Conservation (phyloP, 495 filamentous ascomycete genomes). For the Halenospora varia region DNA sequence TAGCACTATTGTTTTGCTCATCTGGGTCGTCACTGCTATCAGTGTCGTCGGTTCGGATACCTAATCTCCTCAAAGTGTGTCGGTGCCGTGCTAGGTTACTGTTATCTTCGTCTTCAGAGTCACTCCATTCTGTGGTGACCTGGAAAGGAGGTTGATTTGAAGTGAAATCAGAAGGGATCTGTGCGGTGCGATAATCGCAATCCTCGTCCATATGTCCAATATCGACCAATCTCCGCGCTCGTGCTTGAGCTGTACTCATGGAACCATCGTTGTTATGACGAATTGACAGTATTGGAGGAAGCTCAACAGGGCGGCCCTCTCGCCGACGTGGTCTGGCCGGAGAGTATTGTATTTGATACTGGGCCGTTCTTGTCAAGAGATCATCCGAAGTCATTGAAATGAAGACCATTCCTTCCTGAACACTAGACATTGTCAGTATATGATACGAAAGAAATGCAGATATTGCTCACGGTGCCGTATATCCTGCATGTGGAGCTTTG, state of each 20-base stretch:
- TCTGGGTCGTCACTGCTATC: slow-evolving; percentile 43
- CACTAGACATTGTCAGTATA: slow-evolving; percentile 41
- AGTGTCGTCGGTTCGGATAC: slow-evolving; percentile 41
- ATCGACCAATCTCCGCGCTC: slow-evolving; percentile 36
- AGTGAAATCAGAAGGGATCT: slow-evolving; percentile 49
- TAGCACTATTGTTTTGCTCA: slow-evolving; percentile 3
- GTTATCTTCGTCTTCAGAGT: slow-evolving; percentile 42
- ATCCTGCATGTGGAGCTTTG: slow-evolving; percentile 76
- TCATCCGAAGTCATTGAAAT: slow-evolving; percentile 79
- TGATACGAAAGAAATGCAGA: neutral
- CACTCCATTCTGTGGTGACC: slow-evolving; percentile 49
- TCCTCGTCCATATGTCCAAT: slow-evolving; percentile 51
- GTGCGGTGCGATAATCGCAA: slow-evolving; percentile 40
- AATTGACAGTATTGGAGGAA: slow-evolving; percentile 37
- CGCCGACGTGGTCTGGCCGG: slow-evolving; percentile 21
- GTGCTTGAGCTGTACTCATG: slow-evolving; percentile 34
- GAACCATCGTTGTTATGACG: slow-evolving; percentile 41
- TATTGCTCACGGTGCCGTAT: slow-evolving; percentile 74
- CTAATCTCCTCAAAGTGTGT: slow-evolving; percentile 22
- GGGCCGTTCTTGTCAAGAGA: slow-evolving; percentile 65
- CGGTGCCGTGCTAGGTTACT: slow-evolving; percentile 27
- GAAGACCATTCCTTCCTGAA: slow-evolving; percentile 93
- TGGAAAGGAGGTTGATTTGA: slow-evolving; percentile 35
- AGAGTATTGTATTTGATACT: slow-evolving; percentile 70
- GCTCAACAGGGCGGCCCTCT: slow-evolving; percentile 21